phyloP scores from a whole-genome alignment of 768 basidiomycete species.

The Lentinula sp. region DNA sequence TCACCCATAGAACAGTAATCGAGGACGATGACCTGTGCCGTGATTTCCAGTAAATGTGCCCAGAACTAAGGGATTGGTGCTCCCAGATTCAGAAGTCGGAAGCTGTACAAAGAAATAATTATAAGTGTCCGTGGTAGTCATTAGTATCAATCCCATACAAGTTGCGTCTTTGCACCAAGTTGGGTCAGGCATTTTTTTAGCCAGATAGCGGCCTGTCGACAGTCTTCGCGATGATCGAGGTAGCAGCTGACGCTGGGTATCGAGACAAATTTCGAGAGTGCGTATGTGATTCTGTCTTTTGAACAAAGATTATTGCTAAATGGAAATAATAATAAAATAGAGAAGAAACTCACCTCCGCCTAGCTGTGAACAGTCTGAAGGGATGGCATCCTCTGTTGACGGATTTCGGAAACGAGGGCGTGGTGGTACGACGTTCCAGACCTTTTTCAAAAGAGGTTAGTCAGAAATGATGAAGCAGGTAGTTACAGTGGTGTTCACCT shows the following conservation, averaged over 20 bases:
- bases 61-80: constrained; percentile 81
- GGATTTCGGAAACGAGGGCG: constrained; percentile 15
- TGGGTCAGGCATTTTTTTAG: constrained; percentile 83
- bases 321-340: background rate
- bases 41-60: constrained; percentile 79
- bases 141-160: constrained; percentile 39
- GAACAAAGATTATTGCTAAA: background rate
- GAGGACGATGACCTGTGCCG: constrained; percentile 50
- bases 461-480: background rate
- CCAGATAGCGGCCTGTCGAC: constrained; percentile 92
- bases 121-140: background rate
- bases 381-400: constrained; percentile 10
- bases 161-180: constrained; percentile 75
- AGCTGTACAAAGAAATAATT: constrained; percentile 38
- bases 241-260: constrained; percentile 81
- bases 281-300: constrained; percentile 35
- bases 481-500: constrained; percentile 36
- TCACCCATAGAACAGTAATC: constrained; percentile 89
- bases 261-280: constrained; percentile 79
- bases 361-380: background rate
- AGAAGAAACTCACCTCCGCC: background rate
- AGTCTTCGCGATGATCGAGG: constrained; percentile 70
- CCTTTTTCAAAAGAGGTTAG: constrained; percentile 21
- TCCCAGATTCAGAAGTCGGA: constrained; percentile 53
- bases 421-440: constrained; percentile 47